Percentiles rank a stretch among this genome's conserved stretches.
Conservation (phyloP, 1,139 yeast genomes). For the Pneumocystis canis region DNA sequence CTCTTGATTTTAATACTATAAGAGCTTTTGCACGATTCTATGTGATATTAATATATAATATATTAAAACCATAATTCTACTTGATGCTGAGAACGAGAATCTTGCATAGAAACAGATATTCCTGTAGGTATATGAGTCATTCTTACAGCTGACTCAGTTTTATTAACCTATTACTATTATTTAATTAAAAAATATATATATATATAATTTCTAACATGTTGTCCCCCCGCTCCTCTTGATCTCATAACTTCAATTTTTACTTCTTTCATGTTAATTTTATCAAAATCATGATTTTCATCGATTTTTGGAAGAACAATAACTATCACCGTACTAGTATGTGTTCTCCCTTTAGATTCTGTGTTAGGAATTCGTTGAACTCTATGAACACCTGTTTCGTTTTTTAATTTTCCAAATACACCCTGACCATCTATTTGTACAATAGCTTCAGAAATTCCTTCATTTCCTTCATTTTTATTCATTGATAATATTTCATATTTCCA, state of each 20-base stretch:
- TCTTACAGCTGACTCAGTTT: conserved; percentile 94
- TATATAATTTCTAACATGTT: conserved; percentile 44
- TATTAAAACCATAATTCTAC: conserved; percentile 35
- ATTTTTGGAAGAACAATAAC: conserved; percentile 85
- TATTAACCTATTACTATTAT: conserved; percentile 32
- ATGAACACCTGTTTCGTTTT: conserved; percentile 91
- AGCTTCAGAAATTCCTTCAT: conserved; percentile 60
- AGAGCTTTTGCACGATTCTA: conserved; percentile 59
- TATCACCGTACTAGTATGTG: conserved; percentile 92
- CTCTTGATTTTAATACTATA: conserved; percentile 59
- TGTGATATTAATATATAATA: not conserved
- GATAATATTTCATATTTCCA: conserved; percentile 60
- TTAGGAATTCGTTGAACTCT: conserved; percentile 88
- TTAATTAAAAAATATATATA: not conserved
- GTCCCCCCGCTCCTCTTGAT: conserved; percentile 96
- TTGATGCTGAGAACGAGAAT: conserved; percentile 85
- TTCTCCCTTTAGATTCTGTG: conserved; percentile 85
- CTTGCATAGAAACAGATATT: conserved; percentile 77
- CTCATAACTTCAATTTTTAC: conserved; percentile 89
- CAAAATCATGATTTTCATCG: conserved; percentile 33
- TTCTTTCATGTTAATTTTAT: conserved; percentile 74
- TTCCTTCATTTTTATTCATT: conserved; percentile 17
- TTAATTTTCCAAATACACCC: conserved; percentile 57
- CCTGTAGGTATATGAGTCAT: conserved; percentile 88
- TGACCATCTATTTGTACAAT: conserved; percentile 58